Evolutionary conservation across 352 stramenopile species (phyloP).

Genomic region (Phytophthora hybrid): DNA sequence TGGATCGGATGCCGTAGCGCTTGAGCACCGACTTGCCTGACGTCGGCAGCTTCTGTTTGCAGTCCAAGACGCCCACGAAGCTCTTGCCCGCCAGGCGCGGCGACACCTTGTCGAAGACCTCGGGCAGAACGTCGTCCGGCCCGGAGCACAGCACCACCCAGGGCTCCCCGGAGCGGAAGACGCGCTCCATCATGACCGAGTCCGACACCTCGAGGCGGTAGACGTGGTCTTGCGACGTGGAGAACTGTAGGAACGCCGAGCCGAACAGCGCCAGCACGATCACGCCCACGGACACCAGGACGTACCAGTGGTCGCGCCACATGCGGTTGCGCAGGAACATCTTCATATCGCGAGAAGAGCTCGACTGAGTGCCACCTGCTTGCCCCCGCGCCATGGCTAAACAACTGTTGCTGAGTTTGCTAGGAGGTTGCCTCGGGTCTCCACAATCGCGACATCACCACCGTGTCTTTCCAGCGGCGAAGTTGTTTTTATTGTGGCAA

Average conservation of each 20-base stretch:
- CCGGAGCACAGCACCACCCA: slow-evolving; percentile 84
- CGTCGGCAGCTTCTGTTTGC: slow-evolving; percentile 56
- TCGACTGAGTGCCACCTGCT: slow-evolving; percentile 43
- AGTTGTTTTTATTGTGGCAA: no score
- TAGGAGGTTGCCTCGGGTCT: no score
- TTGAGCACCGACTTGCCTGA: slow-evolving; percentile 68
- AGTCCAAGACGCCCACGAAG: slow-evolving; percentile 81
- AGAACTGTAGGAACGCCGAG: slow-evolving; percentile 73
- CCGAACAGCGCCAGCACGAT: slow-evolving; percentile 74
- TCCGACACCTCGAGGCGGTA: slow-evolving; percentile 73
- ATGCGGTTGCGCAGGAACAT: slow-evolving; percentile 86
- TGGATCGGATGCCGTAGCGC: slow-evolving; percentile 68
- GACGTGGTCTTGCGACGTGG: slow-evolving; percentile 64
- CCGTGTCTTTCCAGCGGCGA: no score
- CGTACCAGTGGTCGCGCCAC: slow-evolving; percentile 83
- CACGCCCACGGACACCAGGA: slow-evolving; percentile 50
- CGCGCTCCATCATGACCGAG: slow-evolving; percentile 58
- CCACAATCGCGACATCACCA: no score
- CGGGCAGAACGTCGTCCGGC: slow-evolving; percentile 73
- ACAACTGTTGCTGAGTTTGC: background rate
- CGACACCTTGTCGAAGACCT: slow-evolving; percentile 76
- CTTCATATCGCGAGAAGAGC: slow-evolving; percentile 79
- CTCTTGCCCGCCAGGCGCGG: slow-evolving; percentile 62
- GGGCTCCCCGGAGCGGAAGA: slow-evolving; percentile 84
- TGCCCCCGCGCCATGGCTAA: slow-evolving; percentile 39